Evolutionary conservation across 2,329 filamentous ascomycete genomes (phyloP), one percentile per base, ranked within the genome.

Genomic region (Chaetomium olivaceum): DNA sequence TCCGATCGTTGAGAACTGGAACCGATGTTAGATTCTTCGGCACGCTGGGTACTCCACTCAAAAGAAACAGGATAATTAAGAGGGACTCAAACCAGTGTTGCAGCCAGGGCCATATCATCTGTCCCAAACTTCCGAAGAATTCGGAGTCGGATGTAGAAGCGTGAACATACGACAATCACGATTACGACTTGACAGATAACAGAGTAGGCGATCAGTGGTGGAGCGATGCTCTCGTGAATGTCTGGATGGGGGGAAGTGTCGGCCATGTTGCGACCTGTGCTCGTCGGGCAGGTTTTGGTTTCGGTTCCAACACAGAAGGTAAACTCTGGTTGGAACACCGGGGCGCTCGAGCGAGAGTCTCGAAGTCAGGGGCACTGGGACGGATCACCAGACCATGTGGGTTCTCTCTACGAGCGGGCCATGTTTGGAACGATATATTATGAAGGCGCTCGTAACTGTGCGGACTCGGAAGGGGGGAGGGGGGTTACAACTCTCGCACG

Each of bases 131-230:
- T 64, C 23, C 57, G 62, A 27, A 64, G 31, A 12, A 64, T 12
- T 12, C 50, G 19, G 19, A 56, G 25, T 16, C 62, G 62, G 57
- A 64, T 48, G 50, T 64, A 60, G 29, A 60, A 61, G 2, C 62
- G 62, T 36, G 55, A 19, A 19, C 50, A 8, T 11, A 64, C 62
- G 5, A 60, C n/a, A 4, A 23, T 36, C 25, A 50, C 11, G 21
- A 25, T 27, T 2, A 64, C 16, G 14, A 56, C 0, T 12, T 50
- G 14, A 27, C 27, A 50, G 14, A 50, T 23, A 23, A 50, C 25
- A 9, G 23, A 48, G 51, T 25, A 60, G 4, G 36, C 62, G 25
- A 60, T 50, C 29, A 64, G n/a, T 9, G 9, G 5, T 29, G 14
- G 14, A 3, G 21, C 57, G 14, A 48, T 56, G 36, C 39, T 64